phyloP scores from a whole-genome alignment of 768 basidiomycete species.

The Ramaria sp. region DNA sequence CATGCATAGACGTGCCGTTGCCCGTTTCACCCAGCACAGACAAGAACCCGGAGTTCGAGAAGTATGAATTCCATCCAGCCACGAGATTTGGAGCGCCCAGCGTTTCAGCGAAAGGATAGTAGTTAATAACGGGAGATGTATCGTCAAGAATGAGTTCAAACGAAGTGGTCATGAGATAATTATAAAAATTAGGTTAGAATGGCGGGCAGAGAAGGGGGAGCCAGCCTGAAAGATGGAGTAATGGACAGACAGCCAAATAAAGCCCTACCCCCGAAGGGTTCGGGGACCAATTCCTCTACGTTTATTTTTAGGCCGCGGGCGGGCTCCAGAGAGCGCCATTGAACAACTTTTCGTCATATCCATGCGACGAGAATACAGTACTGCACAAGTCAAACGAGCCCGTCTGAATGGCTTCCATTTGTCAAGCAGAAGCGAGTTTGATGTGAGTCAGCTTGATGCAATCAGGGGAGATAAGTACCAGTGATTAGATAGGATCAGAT shows the following conservation, averaged over 20 bases:
- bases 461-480: neutral
- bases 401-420: too few species aligned
- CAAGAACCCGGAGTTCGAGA: constrained; percentile 38
- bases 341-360: too few species aligned
- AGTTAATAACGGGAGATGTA: constrained; percentile 52
- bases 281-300: too few species aligned
- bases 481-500: too few species aligned
- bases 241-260: too few species aligned
- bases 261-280: too few species aligned
- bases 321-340: too few species aligned
- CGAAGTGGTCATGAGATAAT: neutral
- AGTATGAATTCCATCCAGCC: constrained; percentile 64
- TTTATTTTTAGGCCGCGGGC: too few species aligned
- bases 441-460: neutral
- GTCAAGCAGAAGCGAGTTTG: too few species aligned
- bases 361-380: too few species aligned
- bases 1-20: constrained; percentile 47
- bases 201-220: neutral
- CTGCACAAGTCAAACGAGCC: too few species aligned
- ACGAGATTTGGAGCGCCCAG: constrained; percentile 32
- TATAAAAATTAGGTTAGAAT: neutral
- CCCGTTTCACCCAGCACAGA: constrained; percentile 32
- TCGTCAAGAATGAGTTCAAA: constrained; percentile 44
- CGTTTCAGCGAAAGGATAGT: constrained; percentile 51
- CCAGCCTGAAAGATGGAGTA: too few species aligned